phyloP scores from a whole-genome alignment of 257 asterid genomes.

The Solanum corneliomulleri region DNA sequence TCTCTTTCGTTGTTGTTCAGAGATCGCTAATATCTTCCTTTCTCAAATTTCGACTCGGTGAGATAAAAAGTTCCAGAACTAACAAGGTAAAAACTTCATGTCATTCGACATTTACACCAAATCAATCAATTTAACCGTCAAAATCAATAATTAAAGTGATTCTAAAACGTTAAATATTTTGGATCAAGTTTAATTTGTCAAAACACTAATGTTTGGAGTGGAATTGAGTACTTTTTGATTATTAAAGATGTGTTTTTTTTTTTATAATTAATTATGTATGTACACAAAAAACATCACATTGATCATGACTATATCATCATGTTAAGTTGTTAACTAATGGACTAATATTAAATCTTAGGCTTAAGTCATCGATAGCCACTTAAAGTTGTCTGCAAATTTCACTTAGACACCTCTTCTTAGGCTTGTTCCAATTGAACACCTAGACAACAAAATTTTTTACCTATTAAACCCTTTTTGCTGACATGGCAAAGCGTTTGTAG shows the following conservation, averaged over 20 bases:
- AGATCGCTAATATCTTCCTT: not conserved
- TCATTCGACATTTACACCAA: not conserved
- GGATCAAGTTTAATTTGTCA: not conserved
- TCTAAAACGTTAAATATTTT: not conserved
- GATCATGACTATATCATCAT: not conserved
- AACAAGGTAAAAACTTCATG: not conserved
- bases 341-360: not conserved
- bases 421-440: too few species aligned
- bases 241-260: not conserved
- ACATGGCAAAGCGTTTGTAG: too few species aligned
- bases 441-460: too few species aligned
- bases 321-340: not conserved
- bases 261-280: not conserved
- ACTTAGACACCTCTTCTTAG: too few species aligned
- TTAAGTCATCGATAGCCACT: too few species aligned
- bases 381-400: too few species aligned
- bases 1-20: not conserved
- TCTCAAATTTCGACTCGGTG: accelerated
- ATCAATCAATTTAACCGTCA: not conserved
- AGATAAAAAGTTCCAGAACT: not conserved
- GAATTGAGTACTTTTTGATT: not conserved
- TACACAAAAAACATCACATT: not conserved
- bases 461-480: too few species aligned
- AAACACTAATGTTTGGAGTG: not conserved
- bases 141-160: not conserved